Evolutionary conservation across 2,329 filamentous ascomycete genomes (phyloP), one percentile per base, ranked within the genome.

Genomic region (Trichoderma guizhouense): DNA sequence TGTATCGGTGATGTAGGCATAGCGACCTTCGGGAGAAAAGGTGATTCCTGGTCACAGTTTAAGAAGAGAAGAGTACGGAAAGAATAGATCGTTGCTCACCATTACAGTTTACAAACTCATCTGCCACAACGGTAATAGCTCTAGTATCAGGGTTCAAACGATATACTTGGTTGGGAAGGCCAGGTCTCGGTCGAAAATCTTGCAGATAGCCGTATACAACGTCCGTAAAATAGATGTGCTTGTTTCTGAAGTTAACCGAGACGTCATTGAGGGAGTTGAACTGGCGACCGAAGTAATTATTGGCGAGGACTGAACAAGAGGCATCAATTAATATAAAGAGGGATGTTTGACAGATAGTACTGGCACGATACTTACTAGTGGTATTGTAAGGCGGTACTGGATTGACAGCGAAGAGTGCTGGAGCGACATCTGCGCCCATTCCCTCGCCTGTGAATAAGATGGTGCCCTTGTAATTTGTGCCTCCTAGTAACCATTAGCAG

Each of bases 201-300:
- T 91, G 89, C 55, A 87, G 82, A 72, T 83, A 87, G 3, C 88
- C 89, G 74, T 91, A 91, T 8, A 85, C 82, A 0, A 87, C 86
- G 72, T 91, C 89, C 1, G 89, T 91, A 75, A 91, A 91, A 81
- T 89, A 91, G n/a, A 91, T 80, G 30, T 88, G 84, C n/a, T 84
- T 83, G 71, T 86, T 89, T 12, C 79, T 77, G 34, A 88, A 83
- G 74, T 90, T 84, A 70, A 88, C 77, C 1, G 84, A 82, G 4
- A 87, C 83, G 69, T 87, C 85, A 72, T 86, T 86, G 58, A 84
- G 78, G 3, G 83, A 85, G 75, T 86, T 87, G 76, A 87, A 87
- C 2, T 80, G 78, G 7, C 84, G 78, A 1, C 83, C 83, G 47
- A 83, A 76, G 74, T 82, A 87, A 3, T 81, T 81, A 15, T 76